phyloP scores from a whole-genome alignment of 2,329 filamentous ascomycete genomes.

The Aspergillus tubingensis region DNA sequence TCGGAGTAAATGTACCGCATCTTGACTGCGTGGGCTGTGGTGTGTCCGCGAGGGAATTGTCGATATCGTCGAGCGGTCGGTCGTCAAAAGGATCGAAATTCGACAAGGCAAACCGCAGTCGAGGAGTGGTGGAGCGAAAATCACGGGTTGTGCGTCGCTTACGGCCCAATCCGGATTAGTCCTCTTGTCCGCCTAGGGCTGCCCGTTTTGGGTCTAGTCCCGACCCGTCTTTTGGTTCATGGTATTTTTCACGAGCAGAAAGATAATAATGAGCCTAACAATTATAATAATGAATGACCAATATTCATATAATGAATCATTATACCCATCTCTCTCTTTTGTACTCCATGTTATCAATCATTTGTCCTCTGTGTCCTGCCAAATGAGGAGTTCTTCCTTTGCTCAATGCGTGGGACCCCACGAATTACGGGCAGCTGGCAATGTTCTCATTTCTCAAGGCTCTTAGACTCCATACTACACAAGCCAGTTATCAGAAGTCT shows the following conservation, averaged over 20 bases:
- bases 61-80: slow-evolving; percentile 41
- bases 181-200: slow-evolving; percentile 34
- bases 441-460: too few species aligned
- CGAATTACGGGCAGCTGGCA: too few species aligned
- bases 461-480: not conserved
- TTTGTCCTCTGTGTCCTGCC: too few species aligned
- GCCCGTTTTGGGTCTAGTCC: slow-evolving; percentile 5
- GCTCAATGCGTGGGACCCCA: too few species aligned
- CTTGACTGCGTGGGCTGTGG: slow-evolving; percentile 60
- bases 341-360: not conserved
- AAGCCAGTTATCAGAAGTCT: not conserved
- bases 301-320: not conserved
- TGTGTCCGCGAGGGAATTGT: slow-evolving; percentile 45
- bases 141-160: slow-evolving; percentile 50
- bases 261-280: too few species aligned
- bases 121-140: slow-evolving; percentile 44
- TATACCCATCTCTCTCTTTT: not conserved
- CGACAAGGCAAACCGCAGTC: slow-evolving; percentile 29
- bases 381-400: too few species aligned
- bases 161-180: slow-evolving; percentile 40
- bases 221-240: not conserved
- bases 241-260: not conserved
- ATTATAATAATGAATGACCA: too few species aligned
- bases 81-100: slow-evolving; percentile 44
- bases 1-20: slow-evolving; percentile 99